A percentile compares a stretch with the other conserved stretches of the same genome.
Evolutionary conservation across 192 early-diverging fungal species (phyloP).

Genomic region (Gigaspora rosea): DNA sequence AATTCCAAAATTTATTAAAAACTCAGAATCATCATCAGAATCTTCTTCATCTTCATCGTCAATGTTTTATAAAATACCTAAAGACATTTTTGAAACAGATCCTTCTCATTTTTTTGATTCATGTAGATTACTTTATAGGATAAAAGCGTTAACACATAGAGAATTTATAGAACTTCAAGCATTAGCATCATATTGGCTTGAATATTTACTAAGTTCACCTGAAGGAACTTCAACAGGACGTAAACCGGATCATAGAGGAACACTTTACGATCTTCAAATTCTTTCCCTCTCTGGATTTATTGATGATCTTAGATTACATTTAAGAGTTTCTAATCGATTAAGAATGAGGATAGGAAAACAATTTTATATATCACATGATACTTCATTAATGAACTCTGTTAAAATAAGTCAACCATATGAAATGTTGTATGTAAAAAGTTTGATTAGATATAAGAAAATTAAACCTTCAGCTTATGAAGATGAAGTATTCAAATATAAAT

Average conservation of each 20-base stretch:
- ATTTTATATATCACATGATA: constrained; percentile 46
- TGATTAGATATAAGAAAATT: not conserved
- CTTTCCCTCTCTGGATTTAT: constrained; percentile 55
- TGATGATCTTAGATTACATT: constrained; percentile 55
- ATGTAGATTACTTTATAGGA: constrained; percentile 51
- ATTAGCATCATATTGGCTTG: constrained; percentile 54
- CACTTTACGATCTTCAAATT: constrained; percentile 59
- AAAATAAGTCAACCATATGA: constrained; percentile 38
- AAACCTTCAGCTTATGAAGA: constrained; percentile 19
- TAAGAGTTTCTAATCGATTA: constrained; percentile 56
- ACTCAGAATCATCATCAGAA: not conserved
- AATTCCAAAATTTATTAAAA: constrained; percentile 43
- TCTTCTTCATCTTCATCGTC: not conserved
- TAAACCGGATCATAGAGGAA: constrained; percentile 57
- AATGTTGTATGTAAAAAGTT: constrained; percentile 2
- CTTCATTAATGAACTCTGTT: constrained; percentile 38
- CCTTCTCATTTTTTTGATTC: constrained; percentile 54
- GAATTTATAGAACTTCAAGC: constrained; percentile 57
- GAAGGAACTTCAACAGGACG: constrained; percentile 54
- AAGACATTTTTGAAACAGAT: constrained; percentile 52
- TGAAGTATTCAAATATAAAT: constrained; percentile 35
- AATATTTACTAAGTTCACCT: constrained; percentile 56
- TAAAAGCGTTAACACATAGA: constrained; percentile 56
- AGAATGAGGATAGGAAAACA: constrained; percentile 66
- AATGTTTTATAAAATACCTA: constrained; percentile 10